Base-by-base conservation (phyloP, 805 yeast genomes). In the Naumovozyma baii region DNA sequence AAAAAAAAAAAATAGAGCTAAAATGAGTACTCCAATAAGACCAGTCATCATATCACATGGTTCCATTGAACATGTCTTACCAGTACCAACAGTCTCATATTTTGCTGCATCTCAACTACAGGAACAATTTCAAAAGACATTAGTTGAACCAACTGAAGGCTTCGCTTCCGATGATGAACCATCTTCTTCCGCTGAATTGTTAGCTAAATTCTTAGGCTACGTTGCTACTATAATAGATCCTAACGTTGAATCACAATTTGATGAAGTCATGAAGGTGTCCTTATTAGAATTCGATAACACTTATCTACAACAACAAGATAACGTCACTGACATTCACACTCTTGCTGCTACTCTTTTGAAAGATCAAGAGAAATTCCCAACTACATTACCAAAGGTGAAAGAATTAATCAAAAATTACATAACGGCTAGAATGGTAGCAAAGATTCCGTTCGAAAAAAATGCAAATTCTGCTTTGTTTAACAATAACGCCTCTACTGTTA, bases 161-260 rank as follows among this genome's bases (percentile, higher is more conserved):
- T 79, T 74, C 50, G 90, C 88, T 36, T 81, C 75, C 42, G 95
- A 84, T 51, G 82, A 82, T 47, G 96, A 88, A 66, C 96, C 96
- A 29, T 65, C 85, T 26, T 78, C 90, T 34, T 78, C 88, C 35
- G 80, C 86, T 30, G 96, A 90, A 64, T 73, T 92, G 43, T 73
- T 86, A 46, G 85, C 84, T 43, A 76, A 77, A 52, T 92, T 92
- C 59, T 68, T 92, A 44, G 96, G 95, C 14, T 82, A 72, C 59
- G 70, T 79, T 31, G 73, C 80, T 15, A 55, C 68, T 37, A 53
- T 72, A 38, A 69, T 68, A 30, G 70, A 66, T 45, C 68, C 70
- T 18, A 51, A 54, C 31, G 63, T 56, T 38, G 49, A 62, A n/a
- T 63, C 36, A 17, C 80, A 75, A 48, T 79, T 76, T 52, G 76